These are phyloP conservation scores for Edaphochlamys debaryana DNA, from an alignment of 139 green algal genomes.

Conservation along the genomic window DNA sequence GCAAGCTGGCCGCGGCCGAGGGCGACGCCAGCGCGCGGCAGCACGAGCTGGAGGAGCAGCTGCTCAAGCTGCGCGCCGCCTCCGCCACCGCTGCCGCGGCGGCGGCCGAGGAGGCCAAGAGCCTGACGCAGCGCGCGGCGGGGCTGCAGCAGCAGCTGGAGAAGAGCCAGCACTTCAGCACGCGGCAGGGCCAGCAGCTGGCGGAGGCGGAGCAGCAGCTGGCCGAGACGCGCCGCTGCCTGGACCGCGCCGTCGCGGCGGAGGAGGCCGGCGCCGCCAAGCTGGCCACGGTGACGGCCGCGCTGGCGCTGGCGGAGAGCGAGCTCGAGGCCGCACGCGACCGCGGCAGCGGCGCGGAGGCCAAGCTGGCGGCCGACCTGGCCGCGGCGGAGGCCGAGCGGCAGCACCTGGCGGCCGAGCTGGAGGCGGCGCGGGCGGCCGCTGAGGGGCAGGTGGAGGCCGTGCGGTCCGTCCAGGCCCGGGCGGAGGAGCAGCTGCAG, in stretches of 20 bases:
- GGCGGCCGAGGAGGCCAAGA: neutral
- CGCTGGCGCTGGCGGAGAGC: neutral
- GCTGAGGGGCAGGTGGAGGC: too few relatives aligned
- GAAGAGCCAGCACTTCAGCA: neutral
- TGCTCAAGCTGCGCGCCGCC: neutral
- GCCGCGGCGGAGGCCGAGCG: neutral
- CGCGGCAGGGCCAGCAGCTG: neutral
- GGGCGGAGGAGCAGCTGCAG: too few relatives aligned
- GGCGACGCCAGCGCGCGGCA: neutral
- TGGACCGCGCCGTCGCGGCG: too few relatives aligned
- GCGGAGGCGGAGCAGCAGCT: neutral
- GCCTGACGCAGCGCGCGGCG: too few relatives aligned
- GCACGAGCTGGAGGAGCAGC: neutral
- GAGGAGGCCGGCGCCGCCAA: too few relatives aligned
- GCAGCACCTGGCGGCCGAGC: too few relatives aligned
- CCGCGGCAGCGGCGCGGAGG: too few relatives aligned
- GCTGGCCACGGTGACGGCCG: neutral
- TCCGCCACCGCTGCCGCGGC: too few relatives aligned
- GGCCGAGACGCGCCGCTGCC: neutral
- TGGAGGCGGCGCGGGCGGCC: too few relatives aligned
- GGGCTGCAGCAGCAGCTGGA: conserved; percentile 1
- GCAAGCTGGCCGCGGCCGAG: neutral
- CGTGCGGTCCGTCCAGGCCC: too few relatives aligned
- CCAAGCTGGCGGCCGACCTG: too few relatives aligned
- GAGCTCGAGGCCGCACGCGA: neutral